These are phyloP conservation scores for Lantana camara DNA, from an alignment of 257 asterid genomes.

Conservation along the genomic window DNA sequence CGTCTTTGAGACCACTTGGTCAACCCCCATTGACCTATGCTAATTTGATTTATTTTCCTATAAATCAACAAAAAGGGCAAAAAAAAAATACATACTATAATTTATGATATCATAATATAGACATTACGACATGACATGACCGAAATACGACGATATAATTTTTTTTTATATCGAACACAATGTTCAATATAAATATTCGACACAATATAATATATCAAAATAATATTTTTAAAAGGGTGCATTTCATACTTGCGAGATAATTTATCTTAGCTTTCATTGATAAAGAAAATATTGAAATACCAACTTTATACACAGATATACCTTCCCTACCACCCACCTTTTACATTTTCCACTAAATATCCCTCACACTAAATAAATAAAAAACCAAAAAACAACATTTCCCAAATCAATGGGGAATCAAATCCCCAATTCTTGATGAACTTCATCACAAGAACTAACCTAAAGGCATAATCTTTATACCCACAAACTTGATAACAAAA, in stretches of 20 bases:
- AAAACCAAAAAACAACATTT: background rate
- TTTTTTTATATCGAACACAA: too few species aligned
- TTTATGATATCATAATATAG: too few species aligned
- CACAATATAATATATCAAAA: constrained; percentile 4
- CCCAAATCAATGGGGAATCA: constrained; percentile 13
- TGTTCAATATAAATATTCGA: too few species aligned
- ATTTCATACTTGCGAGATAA: constrained; percentile 27
- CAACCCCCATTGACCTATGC: too few species aligned
- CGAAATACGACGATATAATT: too few species aligned
- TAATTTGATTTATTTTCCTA: too few species aligned
- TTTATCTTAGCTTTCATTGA: constrained; percentile 22
- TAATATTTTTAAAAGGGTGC: constrained; percentile 27
- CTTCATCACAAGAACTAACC: constrained; percentile 7
- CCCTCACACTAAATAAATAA: constrained; percentile 4
- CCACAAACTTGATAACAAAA: background rate
- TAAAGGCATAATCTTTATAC: background rate
- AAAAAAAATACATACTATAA: too few species aligned
- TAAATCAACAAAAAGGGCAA: too few species aligned
- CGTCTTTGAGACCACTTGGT: too few species aligned
- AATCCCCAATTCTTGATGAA: constrained; percentile 1
- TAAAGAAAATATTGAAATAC: constrained; percentile 4
- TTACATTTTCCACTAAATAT: background rate
- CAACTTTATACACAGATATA: constrained; percentile 43
- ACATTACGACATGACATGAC: too few species aligned
- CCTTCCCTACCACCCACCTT: constrained; percentile 31